Evolutionary conservation across 78 protist species (phyloP).

Genomic region (Speleostelium caveatum): DNA sequence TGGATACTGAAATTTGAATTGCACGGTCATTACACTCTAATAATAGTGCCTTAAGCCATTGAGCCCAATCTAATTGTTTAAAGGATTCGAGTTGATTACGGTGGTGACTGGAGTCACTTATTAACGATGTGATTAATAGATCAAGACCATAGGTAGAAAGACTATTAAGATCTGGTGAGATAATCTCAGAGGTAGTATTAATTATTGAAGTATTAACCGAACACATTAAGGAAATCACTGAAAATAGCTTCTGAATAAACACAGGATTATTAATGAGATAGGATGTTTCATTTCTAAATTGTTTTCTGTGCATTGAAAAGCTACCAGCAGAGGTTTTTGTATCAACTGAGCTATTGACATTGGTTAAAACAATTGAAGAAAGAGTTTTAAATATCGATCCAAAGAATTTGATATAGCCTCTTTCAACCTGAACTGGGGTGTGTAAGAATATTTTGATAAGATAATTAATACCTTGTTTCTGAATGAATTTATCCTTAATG

Average conservation of each 20-base stretch:
- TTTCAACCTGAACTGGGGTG: background rate
- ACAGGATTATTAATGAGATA: background rate
- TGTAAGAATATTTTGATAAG: conserved; percentile 17
- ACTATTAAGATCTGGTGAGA: conserved; percentile 7
- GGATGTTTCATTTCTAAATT: conserved; percentile 7
- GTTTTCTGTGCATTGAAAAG: conserved; percentile 22
- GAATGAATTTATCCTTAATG: conserved; percentile 35
- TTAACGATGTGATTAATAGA: background rate
- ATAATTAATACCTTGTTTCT: conserved; percentile 36
- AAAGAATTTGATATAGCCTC: conserved; percentile 37
- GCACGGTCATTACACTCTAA: conserved; percentile 35
- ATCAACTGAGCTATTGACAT: too few relatives aligned
- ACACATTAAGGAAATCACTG: background rate
- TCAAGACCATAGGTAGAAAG: conserved; percentile 48
- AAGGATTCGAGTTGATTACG: background rate
- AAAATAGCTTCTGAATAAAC: conserved; percentile 8
- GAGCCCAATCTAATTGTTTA: conserved; percentile 32
- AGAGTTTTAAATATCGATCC: conserved; percentile 15
- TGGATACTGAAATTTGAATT: conserved; percentile 32
- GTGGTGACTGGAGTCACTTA: background rate
- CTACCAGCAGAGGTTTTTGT: too few relatives aligned
- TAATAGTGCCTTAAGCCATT: conserved; percentile 42
- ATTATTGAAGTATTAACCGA: background rate
- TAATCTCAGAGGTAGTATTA: background rate
- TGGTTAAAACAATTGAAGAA: conserved; percentile 5